Conservation (phyloP, 805 yeast species). For the Yamadazyma sp. region DNA sequence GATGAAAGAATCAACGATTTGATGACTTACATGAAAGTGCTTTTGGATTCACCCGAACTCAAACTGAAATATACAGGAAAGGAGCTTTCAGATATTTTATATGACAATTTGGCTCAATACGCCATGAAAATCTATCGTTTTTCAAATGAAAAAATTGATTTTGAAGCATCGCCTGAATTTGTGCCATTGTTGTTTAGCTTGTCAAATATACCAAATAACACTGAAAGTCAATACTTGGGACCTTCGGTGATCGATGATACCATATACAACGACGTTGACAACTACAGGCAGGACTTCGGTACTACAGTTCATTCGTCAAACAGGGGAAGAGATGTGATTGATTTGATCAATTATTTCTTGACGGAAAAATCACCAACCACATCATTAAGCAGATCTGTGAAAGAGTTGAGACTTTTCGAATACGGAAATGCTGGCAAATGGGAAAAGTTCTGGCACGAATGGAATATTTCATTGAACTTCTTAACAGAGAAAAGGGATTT, state of each 20-base stretch:
- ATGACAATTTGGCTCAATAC: constrained; percentile 26
- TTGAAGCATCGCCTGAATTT: constrained; percentile 25
- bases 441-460: constrained; percentile 36
- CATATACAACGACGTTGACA: constrained; percentile 14
- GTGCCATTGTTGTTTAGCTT: constrained; percentile 36
- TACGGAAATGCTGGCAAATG: constrained; percentile 40
- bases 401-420: constrained; percentile 32
- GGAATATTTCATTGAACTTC: constrained; percentile 24
- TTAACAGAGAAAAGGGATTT: constrained; percentile 5
- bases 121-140: constrained; percentile 25
- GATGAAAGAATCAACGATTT: constrained; percentile 25
- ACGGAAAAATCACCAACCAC: constrained; percentile 10
- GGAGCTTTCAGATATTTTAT: constrained; percentile 16
- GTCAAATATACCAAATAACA: constrained; percentile 15
- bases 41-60: constrained; percentile 30
- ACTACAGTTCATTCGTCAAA: constrained; percentile 21
- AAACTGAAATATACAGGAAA: background rate
- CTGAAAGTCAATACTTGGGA: constrained; percentile 15
- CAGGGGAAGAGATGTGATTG: constrained; percentile 27
- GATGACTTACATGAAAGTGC: constrained; percentile 26
- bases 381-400: constrained; percentile 17
- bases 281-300: constrained; percentile 1
- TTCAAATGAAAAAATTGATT: constrained; percentile 20
- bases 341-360: constrained; percentile 21
- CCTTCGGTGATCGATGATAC: constrained; percentile 23